Conservation (phyloP, 1,284 basidiomycete species). For the Fistulina hepatica region DNA sequence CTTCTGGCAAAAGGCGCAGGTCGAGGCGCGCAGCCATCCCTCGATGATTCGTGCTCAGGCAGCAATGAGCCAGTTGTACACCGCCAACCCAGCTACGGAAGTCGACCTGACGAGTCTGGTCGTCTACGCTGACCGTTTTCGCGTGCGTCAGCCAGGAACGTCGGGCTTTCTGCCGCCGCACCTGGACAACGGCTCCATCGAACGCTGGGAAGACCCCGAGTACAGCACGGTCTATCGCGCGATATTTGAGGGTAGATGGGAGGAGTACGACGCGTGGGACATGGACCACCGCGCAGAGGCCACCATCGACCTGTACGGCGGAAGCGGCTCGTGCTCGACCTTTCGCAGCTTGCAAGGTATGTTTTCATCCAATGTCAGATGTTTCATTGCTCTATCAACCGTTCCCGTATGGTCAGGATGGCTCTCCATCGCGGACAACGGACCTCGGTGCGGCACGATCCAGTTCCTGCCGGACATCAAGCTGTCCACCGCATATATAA, state of each 20-base stretch:
- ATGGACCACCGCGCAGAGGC: conserved; percentile 40
- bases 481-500: conserved; percentile 54
- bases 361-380: conserved; percentile 18
- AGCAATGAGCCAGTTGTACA: conserved; percentile 51
- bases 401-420: conserved; percentile 75
- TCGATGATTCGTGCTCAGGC: conserved; percentile 39
- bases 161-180: conserved; percentile 57
- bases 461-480: conserved; percentile 48
- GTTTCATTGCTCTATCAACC: conserved; percentile 52
- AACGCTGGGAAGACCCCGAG: conserved; percentile 67
- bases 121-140: conserved; percentile 66
- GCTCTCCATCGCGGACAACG: conserved; percentile 56
- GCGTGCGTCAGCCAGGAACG: conserved; percentile 69
- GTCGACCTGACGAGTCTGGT: conserved; percentile 50
- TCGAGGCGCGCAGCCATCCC: conserved; percentile 44
- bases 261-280: conserved; percentile 49
- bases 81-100: conserved; percentile 26
- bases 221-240: conserved; percentile 47
- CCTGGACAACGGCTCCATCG: conserved; percentile 65
- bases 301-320: conserved; percentile 44
- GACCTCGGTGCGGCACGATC: conserved; percentile 48
- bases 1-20: conserved; percentile 32
- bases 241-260: conserved; percentile 49
- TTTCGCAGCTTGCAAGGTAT: conserved; percentile 1
- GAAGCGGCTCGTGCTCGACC: conserved; percentile 12